These are phyloP conservation scores for Hanseniaspora uvarum DNA, from an alignment of 1,139 yeast species.

Conservation along the genomic window DNA sequence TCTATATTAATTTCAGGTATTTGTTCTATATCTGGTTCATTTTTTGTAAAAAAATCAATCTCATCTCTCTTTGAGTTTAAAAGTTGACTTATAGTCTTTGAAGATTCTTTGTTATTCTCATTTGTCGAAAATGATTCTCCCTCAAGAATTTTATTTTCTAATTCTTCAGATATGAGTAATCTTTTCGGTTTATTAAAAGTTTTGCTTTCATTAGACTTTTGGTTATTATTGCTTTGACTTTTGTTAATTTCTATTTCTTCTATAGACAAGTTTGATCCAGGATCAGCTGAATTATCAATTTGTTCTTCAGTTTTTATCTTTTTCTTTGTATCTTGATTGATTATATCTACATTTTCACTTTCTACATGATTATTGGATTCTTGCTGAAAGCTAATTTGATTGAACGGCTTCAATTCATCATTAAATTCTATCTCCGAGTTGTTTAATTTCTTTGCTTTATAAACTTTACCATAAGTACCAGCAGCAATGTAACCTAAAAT, in stretches of 20 bases:
- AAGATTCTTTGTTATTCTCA: background rate
- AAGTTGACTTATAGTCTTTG: slow-evolving; percentile 5
- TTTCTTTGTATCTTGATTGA: background rate
- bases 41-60: slow-evolving; percentile 10
- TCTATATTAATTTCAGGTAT: background rate
- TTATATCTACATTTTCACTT: background rate
- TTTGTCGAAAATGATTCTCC: background rate
- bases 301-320: background rate
- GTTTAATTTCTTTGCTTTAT: slow-evolving; percentile 56
- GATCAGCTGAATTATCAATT: background rate
- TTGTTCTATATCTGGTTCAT: background rate
- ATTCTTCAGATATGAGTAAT: slow-evolving; percentile 2
- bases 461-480: slow-evolving; percentile 95
- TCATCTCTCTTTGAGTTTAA: slow-evolving; percentile 8
- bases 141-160: background rate
- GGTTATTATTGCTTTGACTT: background rate
- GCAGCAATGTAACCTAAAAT: slow-evolving; percentile 95
- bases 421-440: slow-evolving; percentile 21
- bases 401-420: slow-evolving; percentile 19
- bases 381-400: slow-evolving; percentile 16
- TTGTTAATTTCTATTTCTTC: background rate
- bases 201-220: background rate
- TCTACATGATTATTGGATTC: background rate
- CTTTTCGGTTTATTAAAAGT: background rate
- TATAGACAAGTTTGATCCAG: background rate